Conservation (phyloP, 1,284 basidiomycete genomes). For the Tilletia caries region DNA sequence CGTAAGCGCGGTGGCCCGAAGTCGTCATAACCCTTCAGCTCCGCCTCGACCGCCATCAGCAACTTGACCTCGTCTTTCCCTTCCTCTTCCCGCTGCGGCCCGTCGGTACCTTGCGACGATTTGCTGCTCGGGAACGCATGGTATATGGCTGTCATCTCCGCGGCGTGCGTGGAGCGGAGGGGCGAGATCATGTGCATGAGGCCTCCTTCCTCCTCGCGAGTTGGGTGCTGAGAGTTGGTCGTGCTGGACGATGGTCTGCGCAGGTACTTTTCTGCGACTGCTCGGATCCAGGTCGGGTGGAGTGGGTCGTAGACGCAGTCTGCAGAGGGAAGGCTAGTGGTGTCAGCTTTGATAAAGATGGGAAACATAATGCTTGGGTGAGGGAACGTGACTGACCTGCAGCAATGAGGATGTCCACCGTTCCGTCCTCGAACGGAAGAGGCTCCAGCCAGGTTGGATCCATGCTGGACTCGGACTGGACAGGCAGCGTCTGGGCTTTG, state of each 20-base stretch:
- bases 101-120: background rate
- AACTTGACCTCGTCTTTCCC: background rate
- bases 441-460: background rate
- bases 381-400: constrained; percentile 24
- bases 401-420: constrained; percentile 39
- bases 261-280: constrained; percentile 33
- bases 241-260: background rate
- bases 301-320: constrained; percentile 47
- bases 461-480: constrained; percentile 5
- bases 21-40: constrained; percentile 35
- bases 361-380: too few relatives aligned
- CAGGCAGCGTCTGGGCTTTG: constrained; percentile 36
- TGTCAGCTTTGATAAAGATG: too few relatives aligned
- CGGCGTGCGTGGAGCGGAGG: constrained; percentile 33
- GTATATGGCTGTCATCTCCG: constrained; percentile 40
- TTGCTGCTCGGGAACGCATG: constrained; percentile 23
- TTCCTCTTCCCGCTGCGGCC: background rate
- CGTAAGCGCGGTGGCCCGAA: constrained; percentile 29
- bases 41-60: constrained; percentile 21
- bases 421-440: background rate
- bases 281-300: constrained; percentile 42
- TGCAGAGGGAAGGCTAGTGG: too few relatives aligned
- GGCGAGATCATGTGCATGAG: constrained; percentile 41
- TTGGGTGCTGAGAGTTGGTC: background rate
- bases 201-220: background rate